These are phyloP conservation scores for Aspergillus glaucus DNA, from an alignment of 2,329 filamentous ascomycete genomes.

Conservation along the genomic window DNA sequence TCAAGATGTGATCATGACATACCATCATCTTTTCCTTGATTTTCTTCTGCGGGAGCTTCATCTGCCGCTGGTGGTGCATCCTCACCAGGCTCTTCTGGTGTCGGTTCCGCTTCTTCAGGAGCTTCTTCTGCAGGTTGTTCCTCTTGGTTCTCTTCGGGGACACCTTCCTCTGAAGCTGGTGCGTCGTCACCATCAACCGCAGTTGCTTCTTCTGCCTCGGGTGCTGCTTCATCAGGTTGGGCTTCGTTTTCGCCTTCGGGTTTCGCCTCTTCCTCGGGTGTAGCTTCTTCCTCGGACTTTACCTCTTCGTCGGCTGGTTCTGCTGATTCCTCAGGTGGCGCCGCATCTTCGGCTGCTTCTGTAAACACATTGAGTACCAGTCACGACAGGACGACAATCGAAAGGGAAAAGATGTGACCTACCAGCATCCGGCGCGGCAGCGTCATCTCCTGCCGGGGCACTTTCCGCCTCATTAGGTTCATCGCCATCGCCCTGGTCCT, in stretches of 20 bases:
- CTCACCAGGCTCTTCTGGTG: conserved; percentile 4
- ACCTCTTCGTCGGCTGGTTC: conserved; percentile 11
- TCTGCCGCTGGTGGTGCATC: background rate
- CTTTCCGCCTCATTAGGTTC: conserved; percentile 9
- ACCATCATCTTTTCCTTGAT: conserved; percentile 19
- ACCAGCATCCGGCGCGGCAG: background rate
- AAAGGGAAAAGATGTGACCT: conserved; percentile 11
- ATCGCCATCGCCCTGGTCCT: conserved; percentile 31
- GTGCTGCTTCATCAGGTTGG: conserved; percentile 9
- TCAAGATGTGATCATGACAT: conserved; percentile 1
- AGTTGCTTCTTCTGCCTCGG: conserved; percentile 11
- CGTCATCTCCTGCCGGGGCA: conserved; percentile 5
- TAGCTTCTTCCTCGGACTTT: conserved; percentile 18
- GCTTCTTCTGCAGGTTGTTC: conserved; percentile 2
- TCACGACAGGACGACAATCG: conserved; percentile 3
- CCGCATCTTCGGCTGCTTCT: conserved; percentile 21
- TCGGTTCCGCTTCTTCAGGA: conserved; percentile 4
- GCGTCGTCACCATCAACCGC: conserved; percentile 8
- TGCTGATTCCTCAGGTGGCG: conserved; percentile 17
- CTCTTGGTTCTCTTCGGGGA: background rate
- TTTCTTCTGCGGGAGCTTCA: conserved; percentile 4
- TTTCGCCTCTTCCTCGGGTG: conserved; percentile 10
- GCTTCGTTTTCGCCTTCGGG: conserved; percentile 7
- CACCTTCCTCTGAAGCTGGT: conserved; percentile 4
- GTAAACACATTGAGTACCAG: conserved; percentile 9